A percentile compares a stretch with the other conserved stretches of the same genome.
Conservation (phyloP, 108 stramenopile species). For the Discostella pseudostelligera region DNA sequence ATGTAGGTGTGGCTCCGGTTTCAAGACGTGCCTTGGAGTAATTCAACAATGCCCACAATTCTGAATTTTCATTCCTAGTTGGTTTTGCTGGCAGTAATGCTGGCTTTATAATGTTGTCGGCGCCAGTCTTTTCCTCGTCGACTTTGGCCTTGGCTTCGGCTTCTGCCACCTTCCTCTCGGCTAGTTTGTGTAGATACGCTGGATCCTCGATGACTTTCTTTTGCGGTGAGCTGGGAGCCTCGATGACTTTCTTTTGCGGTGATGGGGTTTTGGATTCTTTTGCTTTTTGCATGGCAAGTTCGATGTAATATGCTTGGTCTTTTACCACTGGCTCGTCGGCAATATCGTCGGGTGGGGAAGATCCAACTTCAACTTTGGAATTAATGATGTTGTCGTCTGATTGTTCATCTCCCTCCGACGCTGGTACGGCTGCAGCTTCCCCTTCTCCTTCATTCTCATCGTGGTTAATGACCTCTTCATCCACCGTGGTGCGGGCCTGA, state of each 20-base stretch:
- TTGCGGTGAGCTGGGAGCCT: conserved; percentile 12
- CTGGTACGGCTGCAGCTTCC: conserved; percentile 1
- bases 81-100: conserved; percentile 27
- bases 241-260: conserved; percentile 9
- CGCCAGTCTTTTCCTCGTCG: conserved; percentile 38
- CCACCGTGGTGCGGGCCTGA: not conserved
- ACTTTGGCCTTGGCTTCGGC: conserved; percentile 33
- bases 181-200: conserved; percentile 21
- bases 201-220: conserved; percentile 12
- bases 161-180: conserved; percentile 37
- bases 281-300: conserved; percentile 20
- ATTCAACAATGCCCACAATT: conserved; percentile 48
- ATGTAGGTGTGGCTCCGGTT: conserved; percentile 36
- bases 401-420: too few species aligned
- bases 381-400: too few species aligned
- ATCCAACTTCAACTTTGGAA: too few species aligned
- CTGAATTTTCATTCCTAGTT: conserved; percentile 35
- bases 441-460: not conserved
- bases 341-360: not conserved
- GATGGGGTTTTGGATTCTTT: too few species aligned
- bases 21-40: conserved; percentile 47
- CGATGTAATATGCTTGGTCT: conserved; percentile 1
- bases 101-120: conserved; percentile 23
- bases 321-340: not conserved
- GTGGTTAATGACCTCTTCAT: not conserved